A percentile compares a stretch with the other conserved stretches of the same genome.
These are phyloP conservation scores for Meira nashicola DNA, from an alignment of 1,284 basidiomycete genomes.

Conservation along the genomic window DNA sequence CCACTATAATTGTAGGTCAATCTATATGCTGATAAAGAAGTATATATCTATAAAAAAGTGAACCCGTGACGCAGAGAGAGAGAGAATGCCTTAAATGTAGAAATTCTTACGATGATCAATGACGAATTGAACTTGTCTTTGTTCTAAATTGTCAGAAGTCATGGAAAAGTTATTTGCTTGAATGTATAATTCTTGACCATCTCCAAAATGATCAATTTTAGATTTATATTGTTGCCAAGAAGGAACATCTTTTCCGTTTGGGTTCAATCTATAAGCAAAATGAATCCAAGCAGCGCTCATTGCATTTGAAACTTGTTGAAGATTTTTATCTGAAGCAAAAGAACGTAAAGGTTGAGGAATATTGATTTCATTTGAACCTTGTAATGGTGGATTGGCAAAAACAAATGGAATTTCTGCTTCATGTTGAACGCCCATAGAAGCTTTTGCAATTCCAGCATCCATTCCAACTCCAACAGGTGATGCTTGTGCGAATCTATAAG, in stretches of 20 bases:
- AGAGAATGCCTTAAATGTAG: too few relatives aligned
- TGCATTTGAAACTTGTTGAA: background rate
- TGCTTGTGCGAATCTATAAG: background rate
- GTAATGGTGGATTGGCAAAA: background rate
- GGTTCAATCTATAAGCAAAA: conserved; percentile 2
- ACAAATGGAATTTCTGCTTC: background rate
- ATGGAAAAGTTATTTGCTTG: conserved; percentile 7
- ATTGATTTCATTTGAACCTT: background rate
- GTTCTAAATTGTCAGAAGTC: background rate
- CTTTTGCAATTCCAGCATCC: background rate
- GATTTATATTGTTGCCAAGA: background rate
- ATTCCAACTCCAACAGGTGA: background rate
- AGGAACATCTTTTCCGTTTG: conserved; percentile 6
- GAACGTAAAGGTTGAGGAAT: background rate
- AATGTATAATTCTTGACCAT: background rate
- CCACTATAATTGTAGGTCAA: too few relatives aligned
- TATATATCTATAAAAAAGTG: too few relatives aligned
- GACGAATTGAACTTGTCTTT: too few relatives aligned
- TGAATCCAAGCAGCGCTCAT: conserved; percentile 8
- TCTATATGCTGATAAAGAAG: too few relatives aligned
- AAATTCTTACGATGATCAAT: too few relatives aligned
- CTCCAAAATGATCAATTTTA: too few relatives aligned
- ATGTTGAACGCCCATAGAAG: conserved; percentile 3
- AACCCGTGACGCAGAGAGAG: too few relatives aligned
- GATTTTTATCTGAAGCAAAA: background rate